Percentiles rank a stretch among this genome's conserved stretches.
These are phyloP conservation scores for Fusarium algeriense DNA, from an alignment of 2,329 filamentous ascomycete genomes.

Conservation along the genomic window DNA sequence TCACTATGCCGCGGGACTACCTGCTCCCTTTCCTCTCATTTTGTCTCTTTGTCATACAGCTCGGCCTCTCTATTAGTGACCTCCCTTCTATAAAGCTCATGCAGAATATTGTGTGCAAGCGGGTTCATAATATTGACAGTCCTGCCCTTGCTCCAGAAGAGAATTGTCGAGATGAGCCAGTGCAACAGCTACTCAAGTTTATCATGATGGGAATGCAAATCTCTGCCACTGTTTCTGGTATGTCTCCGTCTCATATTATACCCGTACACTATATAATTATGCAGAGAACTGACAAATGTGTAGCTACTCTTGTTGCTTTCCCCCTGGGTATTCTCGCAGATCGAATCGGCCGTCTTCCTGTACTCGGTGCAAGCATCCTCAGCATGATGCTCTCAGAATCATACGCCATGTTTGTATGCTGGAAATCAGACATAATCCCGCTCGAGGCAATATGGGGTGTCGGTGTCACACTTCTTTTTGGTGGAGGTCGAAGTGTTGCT, in stretches of 20 bases:
- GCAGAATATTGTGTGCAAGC: conserved; percentile 46
- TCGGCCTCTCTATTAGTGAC: conserved; percentile 43
- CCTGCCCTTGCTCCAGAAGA: conserved; percentile 32
- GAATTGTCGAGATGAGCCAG: conserved; percentile 32
- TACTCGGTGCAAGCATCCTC: conserved; percentile 43
- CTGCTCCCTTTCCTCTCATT: conserved; percentile 42
- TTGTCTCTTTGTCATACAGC: conserved; percentile 43
- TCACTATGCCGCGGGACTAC: conserved; percentile 23
- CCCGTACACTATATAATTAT: background rate
- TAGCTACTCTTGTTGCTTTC: conserved; percentile 41
- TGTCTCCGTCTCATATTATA: background rate
- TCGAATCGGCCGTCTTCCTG: conserved; percentile 41
- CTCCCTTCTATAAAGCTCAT: conserved; percentile 40
- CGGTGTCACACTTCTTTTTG: conserved; percentile 40
- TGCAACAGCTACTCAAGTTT: conserved; percentile 43
- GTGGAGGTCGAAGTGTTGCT: conserved; percentile 44
- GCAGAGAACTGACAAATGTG: background rate
- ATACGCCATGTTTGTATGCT: conserved; percentile 39
- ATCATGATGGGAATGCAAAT: conserved; percentile 40
- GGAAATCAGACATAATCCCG: conserved; percentile 36
- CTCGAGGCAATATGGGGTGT: conserved; percentile 44
- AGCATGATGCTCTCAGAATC: conserved; percentile 42
- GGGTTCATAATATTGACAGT: background rate
- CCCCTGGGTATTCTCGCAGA: conserved; percentile 44
- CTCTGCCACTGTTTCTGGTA: conserved; percentile 38